Percentiles rank a stretch among this genome's conserved stretches.
phyloP scores from a whole-genome alignment of 148 eudicot species.

The Fagopyrum tataricum region DNA sequence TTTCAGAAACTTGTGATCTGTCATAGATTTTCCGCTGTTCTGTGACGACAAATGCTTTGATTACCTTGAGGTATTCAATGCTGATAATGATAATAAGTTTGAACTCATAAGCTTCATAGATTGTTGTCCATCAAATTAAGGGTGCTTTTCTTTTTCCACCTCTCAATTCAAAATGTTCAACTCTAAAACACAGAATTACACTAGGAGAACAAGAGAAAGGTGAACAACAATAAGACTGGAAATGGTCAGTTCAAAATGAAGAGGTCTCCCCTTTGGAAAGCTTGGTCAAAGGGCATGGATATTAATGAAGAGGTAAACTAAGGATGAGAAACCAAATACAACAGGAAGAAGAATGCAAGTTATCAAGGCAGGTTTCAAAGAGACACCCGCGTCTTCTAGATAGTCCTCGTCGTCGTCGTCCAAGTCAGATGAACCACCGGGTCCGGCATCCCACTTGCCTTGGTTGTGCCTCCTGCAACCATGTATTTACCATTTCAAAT shows the following conservation, averaged over 20 bases:
- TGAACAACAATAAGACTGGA: neutral
- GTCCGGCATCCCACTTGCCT: conserved; percentile 67
- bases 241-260: conserved; percentile 6
- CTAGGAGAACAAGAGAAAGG: neutral
- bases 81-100: neutral
- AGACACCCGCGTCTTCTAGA: conserved; percentile 22
- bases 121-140: conserved; percentile 9
- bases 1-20: neutral
- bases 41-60: conserved; percentile 10
- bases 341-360: conserved; percentile 22
- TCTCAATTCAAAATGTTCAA: conserved; percentile 8
- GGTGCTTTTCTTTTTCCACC: conserved; percentile 9
- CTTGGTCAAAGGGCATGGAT: conserved; percentile 7
- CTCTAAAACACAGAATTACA: neutral
- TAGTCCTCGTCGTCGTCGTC: conserved; percentile 49
- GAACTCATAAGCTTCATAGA: neutral
- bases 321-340: conserved; percentile 26
- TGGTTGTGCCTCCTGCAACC: conserved; percentile 42
- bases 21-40: conserved; percentile 17
- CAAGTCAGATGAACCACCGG: conserved; percentile 26
- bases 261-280: conserved; percentile 7
- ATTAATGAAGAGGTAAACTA: conserved; percentile 24
- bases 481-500: neutral
- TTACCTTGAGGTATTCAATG: neutral
- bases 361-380: conserved; percentile 13